Base-by-base conservation (phyloP, 1,139 yeast genomes). In the Suhomyces anneliseae region DNA sequence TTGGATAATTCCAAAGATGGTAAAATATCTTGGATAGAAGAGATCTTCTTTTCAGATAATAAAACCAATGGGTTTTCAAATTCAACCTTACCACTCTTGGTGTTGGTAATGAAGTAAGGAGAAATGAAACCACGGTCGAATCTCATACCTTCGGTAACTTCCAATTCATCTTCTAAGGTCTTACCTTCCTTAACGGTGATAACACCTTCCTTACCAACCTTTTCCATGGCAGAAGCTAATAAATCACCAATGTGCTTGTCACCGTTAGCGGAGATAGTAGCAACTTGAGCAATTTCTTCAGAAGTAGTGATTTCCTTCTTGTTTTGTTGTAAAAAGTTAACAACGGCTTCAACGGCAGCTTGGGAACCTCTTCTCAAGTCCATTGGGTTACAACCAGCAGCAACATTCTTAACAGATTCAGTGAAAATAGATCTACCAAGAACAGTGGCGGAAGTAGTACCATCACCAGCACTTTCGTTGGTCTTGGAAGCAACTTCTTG, bases 361-460 rank as follows among this genome's bases (percentile, higher is more conserved):
- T 93, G 99, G 48, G 97, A 86, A 61, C 99, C 99, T 72, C 97
- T 87, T 82, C 99, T 89, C 69, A 93, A 82, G 68, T 93, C 99
- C 98, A 93, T 95, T 66, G 99, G 99, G 79, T 93, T 93, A 78
- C 99, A 93, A 53, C 99, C 99, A 53, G 99, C 98, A 53, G 99
- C 99, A 48, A 93, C 99, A 64, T 93, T 93, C 80, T 93, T 93
- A 55, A 93, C 98, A 27, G 96, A 85, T 74, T 93, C 99, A 55
- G 97, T 87, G 79, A 93, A 93, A 61, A 93, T 93, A 51, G 97
- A 90, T 74, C 97, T 87, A 61, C 98, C 99, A 58, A 93, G 81
- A 48, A 93, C 96, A 50, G 99, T 93, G 61, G 99, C 99, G 43
- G 97, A 87, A 43, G 99, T 93, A 58, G 99, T 93, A 78, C 99